A percentile compares a stretch with the other conserved stretches of the same genome.
These are phyloP conservation scores for Solanum gracilifrons DNA, from an alignment of 257 asterid species.

Conservation along the genomic window DNA sequence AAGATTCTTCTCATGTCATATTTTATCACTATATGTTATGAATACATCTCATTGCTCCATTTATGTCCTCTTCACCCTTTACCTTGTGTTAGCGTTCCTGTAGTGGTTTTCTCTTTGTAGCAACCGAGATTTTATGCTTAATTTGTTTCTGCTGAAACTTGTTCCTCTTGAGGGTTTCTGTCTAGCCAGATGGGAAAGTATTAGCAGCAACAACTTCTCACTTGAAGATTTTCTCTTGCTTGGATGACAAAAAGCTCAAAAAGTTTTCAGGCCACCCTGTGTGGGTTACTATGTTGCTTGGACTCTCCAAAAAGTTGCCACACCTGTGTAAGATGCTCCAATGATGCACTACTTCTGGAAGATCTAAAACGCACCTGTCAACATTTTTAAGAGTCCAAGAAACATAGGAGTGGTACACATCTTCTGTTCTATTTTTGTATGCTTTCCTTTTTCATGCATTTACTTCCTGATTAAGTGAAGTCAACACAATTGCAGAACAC, in stretches of 20 bases:
- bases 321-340: too few relatives aligned
- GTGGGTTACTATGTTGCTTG: too few relatives aligned
- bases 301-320: too few relatives aligned
- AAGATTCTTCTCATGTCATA: neutral
- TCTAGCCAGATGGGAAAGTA: constrained; percentile 56
- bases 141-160: neutral
- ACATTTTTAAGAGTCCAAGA: too few relatives aligned
- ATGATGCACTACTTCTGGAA: too few relatives aligned
- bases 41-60: neutral
- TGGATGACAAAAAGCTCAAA: constrained; percentile 57
- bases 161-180: neutral
- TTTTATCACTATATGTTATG: neutral
- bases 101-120: neutral
- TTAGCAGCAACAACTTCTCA: constrained; percentile 73
- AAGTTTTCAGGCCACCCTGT: neutral
- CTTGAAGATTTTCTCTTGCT: constrained; percentile 51
- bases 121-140: neutral
- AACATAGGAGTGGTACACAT: too few relatives aligned
- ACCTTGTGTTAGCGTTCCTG: neutral
- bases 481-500: neutral
- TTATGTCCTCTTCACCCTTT: neutral
- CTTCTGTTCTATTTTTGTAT: too few relatives aligned
- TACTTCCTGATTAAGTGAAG: too few relatives aligned
- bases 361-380: too few relatives aligned
- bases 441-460: too few relatives aligned